Evolutionary conservation across 768 basidiomycete species (phyloP).

Genomic region (Crassisporium funariophilum): DNA sequence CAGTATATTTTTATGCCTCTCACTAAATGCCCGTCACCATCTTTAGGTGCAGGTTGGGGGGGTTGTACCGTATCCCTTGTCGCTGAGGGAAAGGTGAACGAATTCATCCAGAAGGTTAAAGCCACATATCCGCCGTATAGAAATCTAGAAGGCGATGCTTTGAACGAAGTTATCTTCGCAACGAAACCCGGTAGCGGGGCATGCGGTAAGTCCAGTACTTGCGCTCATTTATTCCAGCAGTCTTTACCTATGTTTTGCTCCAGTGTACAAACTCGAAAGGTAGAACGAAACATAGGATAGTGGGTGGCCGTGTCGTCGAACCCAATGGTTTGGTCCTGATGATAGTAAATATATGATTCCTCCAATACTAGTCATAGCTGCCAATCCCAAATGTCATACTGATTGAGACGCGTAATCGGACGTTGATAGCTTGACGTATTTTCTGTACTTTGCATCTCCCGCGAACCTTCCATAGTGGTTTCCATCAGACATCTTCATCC

Average conservation of each 20-base stretch:
- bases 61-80: slow-evolving; percentile 88
- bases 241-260: not conserved
- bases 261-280: slow-evolving; percentile 30
- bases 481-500: slow-evolving; percentile 20
- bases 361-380: too few species aligned
- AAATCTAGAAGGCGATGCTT: slow-evolving; percentile 53
- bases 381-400: too few species aligned
- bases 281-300: too few species aligned
- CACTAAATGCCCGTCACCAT: slow-evolving; percentile 1
- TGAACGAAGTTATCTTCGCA: slow-evolving; percentile 76
- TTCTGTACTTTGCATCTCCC: slow-evolving; percentile 18
- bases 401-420: too few species aligned
- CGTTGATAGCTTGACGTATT: too few species aligned
- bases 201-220: slow-evolving; percentile 57
- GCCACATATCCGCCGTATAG: slow-evolving; percentile 66
- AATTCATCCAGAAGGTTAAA: slow-evolving; percentile 65
- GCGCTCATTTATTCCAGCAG: slow-evolving; percentile 1
- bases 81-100: slow-evolving; percentile 57
- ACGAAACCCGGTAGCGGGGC: slow-evolving; percentile 84
- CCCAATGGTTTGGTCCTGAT: too few species aligned
- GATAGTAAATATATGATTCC: too few species aligned
- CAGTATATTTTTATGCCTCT: not conserved
- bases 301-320: too few species aligned
- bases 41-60: slow-evolving; percentile 87
- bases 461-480: slow-evolving; percentile 14